Percentiles rank a stretch among this genome's conserved stretches.
Conservation (phyloP, 352 stramenopile species). For the Pythium oligandrum region DNA sequence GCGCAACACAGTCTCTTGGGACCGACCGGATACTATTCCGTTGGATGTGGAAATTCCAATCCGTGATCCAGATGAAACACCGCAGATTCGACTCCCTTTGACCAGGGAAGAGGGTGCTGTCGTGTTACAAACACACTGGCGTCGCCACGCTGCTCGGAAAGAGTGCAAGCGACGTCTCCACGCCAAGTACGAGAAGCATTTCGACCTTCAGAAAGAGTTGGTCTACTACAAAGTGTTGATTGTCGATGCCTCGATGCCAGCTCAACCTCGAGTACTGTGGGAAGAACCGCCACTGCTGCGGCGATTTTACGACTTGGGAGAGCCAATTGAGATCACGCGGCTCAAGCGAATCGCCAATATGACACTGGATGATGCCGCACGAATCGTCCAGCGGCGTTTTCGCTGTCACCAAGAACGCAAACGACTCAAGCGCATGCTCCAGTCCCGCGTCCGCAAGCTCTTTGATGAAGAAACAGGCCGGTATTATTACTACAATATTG, state of each 20-base stretch:
- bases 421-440: slow-evolving; percentile 32
- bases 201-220: slow-evolving; percentile 45
- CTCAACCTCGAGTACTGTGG: slow-evolving; percentile 14
- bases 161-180: slow-evolving; percentile 23
- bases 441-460: slow-evolving; percentile 52
- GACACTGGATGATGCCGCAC: slow-evolving; percentile 44
- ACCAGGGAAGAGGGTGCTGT: slow-evolving; percentile 47
- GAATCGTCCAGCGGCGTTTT: slow-evolving; percentile 48
- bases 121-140: slow-evolving; percentile 40
- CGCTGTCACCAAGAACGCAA: slow-evolving; percentile 34
- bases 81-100: slow-evolving; percentile 37
- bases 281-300: slow-evolving; percentile 30
- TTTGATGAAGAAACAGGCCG: slow-evolving; percentile 41
- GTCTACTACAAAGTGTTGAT: slow-evolving; percentile 44
- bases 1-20: slow-evolving; percentile 42
- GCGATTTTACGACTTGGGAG: slow-evolving; percentile 55
- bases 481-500: slow-evolving; percentile 71
- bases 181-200: slow-evolving; percentile 62
- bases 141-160: slow-evolving; percentile 23
- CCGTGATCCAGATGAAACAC: slow-evolving; percentile 56
- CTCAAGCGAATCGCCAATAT: slow-evolving; percentile 41
- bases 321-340: slow-evolving; percentile 57
- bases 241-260: slow-evolving; percentile 8
- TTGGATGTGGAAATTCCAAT: slow-evolving; percentile 56
- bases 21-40: slow-evolving; percentile 32